Evolutionary conservation across 2,329 filamentous ascomycete species (phyloP), one percentile per base, ranked within the genome.

Genomic region (Trichoderma harzianum): DNA sequence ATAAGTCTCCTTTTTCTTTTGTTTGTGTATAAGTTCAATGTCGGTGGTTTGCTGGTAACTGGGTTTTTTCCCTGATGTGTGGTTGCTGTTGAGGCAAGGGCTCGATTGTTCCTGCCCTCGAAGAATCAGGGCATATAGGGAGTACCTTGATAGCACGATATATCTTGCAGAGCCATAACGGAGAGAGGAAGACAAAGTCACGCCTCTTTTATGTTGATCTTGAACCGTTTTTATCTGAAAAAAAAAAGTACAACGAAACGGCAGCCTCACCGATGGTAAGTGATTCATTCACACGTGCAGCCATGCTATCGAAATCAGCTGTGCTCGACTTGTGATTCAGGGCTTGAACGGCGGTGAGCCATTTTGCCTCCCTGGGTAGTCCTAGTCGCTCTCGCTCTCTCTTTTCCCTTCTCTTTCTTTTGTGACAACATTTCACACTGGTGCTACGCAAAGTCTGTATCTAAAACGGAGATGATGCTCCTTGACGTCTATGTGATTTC

Each of bases 401-500:
- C 21, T 5, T 14, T 7, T 21, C 11, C 5, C 14, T 21, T 51
- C 10, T 51, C n/a, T 12, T 14, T 51, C 47, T 24, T 51, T 5
- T 24, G 47, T 24, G 3, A 24, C 0, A 51, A 12, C 47, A 51
- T 24, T 24, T 14, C 21, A 24, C 47, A 51, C 3, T 21, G 8
- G n/a, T 7, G 8, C n/a, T 51, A n/a, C 43, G n/a, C n/a, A 21
- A 47, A 12, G 43, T 0, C 43, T 47, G 11, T 21, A 7, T 51
- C 8, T 1, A 51, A 24, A 51, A 7, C 11, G 1, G 5, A 51
- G 10, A 71, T 74, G 1, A 69, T 78, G 4, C 69, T 78, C n/a
- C 75, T 75, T 32, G 74, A 74, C 10, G 68, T 73, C 28, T 75
- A 73, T 39, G 43, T 76, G 39, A 74, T 78, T 18, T 64, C 69